A percentile compares a stretch with the other conserved stretches of the same genome.
phyloP scores from a whole-genome alignment of 305 asterid species.

The Rubia peregrina region DNA sequence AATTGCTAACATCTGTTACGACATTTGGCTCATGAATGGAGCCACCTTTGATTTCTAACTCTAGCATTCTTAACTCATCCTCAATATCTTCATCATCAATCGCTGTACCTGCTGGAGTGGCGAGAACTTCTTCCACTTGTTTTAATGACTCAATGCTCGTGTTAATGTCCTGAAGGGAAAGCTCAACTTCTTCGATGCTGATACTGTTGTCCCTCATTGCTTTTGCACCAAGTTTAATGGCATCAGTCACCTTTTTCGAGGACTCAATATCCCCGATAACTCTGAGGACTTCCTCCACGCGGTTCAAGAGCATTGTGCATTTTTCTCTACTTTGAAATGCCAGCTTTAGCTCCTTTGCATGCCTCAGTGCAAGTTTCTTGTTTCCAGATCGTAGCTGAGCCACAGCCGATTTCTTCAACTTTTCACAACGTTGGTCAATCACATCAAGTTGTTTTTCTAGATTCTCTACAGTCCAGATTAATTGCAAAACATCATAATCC shows the following conservation, averaged over 20 bases:
- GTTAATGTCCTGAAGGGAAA: constrained; percentile 57
- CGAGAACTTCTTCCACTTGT: constrained; percentile 53
- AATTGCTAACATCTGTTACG: constrained; percentile 10
- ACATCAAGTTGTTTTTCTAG: constrained; percentile 59
- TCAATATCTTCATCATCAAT: constrained; percentile 60
- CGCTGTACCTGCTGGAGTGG: constrained; percentile 34
- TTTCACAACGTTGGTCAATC: constrained; percentile 58
- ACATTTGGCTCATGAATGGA: constrained; percentile 17
- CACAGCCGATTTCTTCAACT: constrained; percentile 50
- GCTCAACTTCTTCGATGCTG: constrained; percentile 57
- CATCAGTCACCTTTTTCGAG: constrained; percentile 71
- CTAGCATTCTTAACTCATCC: constrained; percentile 53
- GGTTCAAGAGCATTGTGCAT: constrained; percentile 53
- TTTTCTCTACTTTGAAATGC: constrained; percentile 66
- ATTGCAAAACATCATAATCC: constrained; percentile 61
- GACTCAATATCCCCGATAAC: constrained; percentile 69
- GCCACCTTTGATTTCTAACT: constrained; percentile 37
- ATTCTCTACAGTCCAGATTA: constrained; percentile 58
- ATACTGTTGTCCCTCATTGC: constrained; percentile 55
- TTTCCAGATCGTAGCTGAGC: constrained; percentile 52
- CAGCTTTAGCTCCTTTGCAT: constrained; percentile 55
- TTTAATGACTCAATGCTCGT: constrained; percentile 53
- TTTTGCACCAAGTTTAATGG: constrained; percentile 52
- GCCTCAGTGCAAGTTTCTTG: constrained; percentile 55
- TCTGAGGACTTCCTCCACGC: constrained; percentile 66